Base-by-base conservation (phyloP, 2,329 filamentous ascomycete genomes). In the Colletotrichum viniferum region DNA sequence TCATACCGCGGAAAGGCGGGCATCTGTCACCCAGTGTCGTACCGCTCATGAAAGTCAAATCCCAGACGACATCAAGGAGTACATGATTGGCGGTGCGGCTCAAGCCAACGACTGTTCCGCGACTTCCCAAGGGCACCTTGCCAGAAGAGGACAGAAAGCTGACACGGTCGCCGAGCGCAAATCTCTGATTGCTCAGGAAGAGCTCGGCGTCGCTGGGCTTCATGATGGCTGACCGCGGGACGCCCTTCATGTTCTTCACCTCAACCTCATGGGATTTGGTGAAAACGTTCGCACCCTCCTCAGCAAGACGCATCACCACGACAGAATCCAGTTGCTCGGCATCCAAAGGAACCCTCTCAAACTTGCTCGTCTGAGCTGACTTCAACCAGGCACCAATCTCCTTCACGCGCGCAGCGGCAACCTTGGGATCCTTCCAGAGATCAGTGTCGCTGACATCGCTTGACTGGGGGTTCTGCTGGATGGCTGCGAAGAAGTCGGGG, bases 151-250 rank as follows among this genome's bases (percentile, higher is more conserved):
- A 94, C 10, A 96, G 95, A 83, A 98, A 99, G 55, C 98, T 95
- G 28, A 99, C 92, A 26, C 97, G 94, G 84, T 99, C 96, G 69
- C 97, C 97, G 36, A 99, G 90, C 71, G 86, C 85, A 84, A 98
- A 99, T 24, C 85, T 89, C 83, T 99, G 97, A 82, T 94, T 94
- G 71, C 95, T 93, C 55, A 98, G 91, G 69, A 96, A 93, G 82
- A 98, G 95, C 84, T 98, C 96, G n/a, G 96, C 96, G 85, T 99
- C 97, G 1, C 93, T 90, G n/a, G 97, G 97, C 82, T 98, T 98
- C 81, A 99, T 89, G 21, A 99, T 88, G 10, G 96, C 97, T 79
- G 93, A 93, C 68, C 97, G 93, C 65, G 97, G 97, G 60, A 98
- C 95, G 71, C 93, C 92, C 74, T 92, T 93, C 77, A 98, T 89